Evolutionary conservation across 768 basidiomycete species (phyloP), one percentile per base, ranked within the genome.

Genomic region (Hirschioporus abietinus): DNA sequence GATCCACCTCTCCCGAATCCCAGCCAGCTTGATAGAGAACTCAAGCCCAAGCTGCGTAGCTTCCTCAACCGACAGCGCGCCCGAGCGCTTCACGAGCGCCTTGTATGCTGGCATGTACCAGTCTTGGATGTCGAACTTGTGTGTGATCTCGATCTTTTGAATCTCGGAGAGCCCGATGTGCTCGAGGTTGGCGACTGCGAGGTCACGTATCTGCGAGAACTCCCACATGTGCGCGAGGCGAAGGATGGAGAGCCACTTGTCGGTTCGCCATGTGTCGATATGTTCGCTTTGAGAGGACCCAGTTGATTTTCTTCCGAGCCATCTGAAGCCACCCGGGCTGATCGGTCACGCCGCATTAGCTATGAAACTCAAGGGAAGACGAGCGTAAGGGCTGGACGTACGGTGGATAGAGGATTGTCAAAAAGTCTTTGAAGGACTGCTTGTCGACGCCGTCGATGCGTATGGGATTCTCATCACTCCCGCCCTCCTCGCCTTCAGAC

Each of bases 211-310:
- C 34, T 68, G 74, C 63, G 73, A 69, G 67, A 84, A 84, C 0
- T 75, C 73, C 81, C 79, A 84, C 35, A 73, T 73, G 25, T 76
- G 77, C 7, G 81, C 77, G 9, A 81, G 74, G 23, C 66, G 66
- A 24, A 84, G 72, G 26, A 84, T 79, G 10, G 73, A 75, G 1
- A 76, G 72, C 83, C 83, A 84, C 10, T 80, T 78, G 0, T 79
- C 74, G 0, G 75, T 71, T 0, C 64, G 30, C 60, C 24, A 34
- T 27, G 59, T 60, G n/a, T 60, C 20, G 59, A 27, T 60, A 23
- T 23, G 10, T 12, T 34, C 60, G 25, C 30, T 23, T 61, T 61
- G 2, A 17, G 60, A 52, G 15, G 42, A 52, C 42, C 12, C 12
- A 10, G 42, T 52, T 20, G 42, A 1, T 65, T 57, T 58, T 58